Conservation (phyloP, 1,139 yeast species). For the Geotrichum bryndzae region DNA sequence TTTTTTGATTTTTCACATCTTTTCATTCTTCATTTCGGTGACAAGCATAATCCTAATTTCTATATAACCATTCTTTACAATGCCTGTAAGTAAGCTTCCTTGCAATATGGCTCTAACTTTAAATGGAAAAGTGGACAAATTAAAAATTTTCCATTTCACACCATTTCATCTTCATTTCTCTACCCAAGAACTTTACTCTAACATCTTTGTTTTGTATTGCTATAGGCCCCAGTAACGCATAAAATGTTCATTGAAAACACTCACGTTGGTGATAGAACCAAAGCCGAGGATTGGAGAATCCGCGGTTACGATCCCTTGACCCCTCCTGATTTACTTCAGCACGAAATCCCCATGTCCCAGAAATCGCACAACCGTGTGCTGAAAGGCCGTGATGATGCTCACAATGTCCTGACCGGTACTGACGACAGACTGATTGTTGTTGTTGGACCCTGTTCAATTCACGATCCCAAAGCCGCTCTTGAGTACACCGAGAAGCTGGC, state of each 20-base stretch:
- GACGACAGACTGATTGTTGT: conserved; percentile 78
- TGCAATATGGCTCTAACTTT: neutral
- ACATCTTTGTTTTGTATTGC: neutral
- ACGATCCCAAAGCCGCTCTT: conserved; percentile 81
- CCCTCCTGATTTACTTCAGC: conserved; percentile 79
- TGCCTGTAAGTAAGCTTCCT: neutral
- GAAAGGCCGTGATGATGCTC: conserved; percentile 69
- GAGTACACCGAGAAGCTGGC: conserved; percentile 76
- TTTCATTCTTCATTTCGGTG: too few relatives aligned
- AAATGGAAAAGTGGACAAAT: neutral
- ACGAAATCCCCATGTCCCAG: conserved; percentile 65
- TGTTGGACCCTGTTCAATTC: conserved; percentile 96
- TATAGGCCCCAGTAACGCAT: conserved; percentile 2
- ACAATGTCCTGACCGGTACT: conserved; percentile 60
- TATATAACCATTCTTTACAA: neutral
- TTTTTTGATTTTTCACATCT: neutral
- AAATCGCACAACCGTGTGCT: conserved; percentile 62
- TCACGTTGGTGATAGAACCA: conserved; percentile 37
- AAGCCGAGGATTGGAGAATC: conserved; percentile 83
- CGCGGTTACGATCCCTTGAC: conserved; percentile 86
- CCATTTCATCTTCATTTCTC: neutral
- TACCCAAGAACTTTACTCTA: neutral
- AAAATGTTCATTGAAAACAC: conserved; percentile 17
- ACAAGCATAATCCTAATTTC: neutral
- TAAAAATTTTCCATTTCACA: neutral